Evolutionary conservation across 2,329 filamentous ascomycete species (phyloP), one percentile per base, ranked within the genome.

Genomic region (Neopestalotiopsis sp.): DNA sequence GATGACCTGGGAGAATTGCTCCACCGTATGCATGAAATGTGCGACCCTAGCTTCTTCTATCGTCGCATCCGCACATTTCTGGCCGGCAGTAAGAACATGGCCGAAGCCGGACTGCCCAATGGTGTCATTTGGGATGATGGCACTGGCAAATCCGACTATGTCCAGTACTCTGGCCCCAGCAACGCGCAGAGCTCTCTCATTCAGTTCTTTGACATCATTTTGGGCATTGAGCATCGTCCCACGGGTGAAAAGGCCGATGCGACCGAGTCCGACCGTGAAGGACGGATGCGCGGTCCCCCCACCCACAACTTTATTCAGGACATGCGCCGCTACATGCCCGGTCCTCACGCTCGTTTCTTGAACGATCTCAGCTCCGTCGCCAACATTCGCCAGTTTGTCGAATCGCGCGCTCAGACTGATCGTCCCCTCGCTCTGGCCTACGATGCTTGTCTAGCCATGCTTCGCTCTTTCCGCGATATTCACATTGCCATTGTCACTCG

Each of bases 291-390:
- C 4, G 83, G 86, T 30, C 45, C 42, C 4, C 86, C 90, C 4
- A 86, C 88, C 56, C 90, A 97, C 82, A 97, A 96, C 76, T 99
- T 99, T 82, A 95, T 99, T 77, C 90, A 93, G 77, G 96, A 99
- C 73, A 99, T 99, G 96, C 92, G 95, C 69, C 89, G 89, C 60
- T 99, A 99, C 82, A 99, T 99, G 96, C 96, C 96, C 0, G 95
- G 94, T 0, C 89, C 92, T 0, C 96, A 99, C 77, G 92, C 94
- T 3, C 91, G 93, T 56, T 99, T 99, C 82, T 86, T 99, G 3
- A 88, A 92, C 72, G 92, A 97, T 71, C 91, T 98, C 13, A 86
- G 89, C 64, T 84, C 84, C 17, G 90, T 98, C 4, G 91, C 95
- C 74, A 98, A 98, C 77, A 94, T 99, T 74, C 92, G 94, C 38